phyloP scores from a whole-genome alignment of 2,329 filamentous ascomycete species.

The Chrysoporthe deuterocubensis region DNA sequence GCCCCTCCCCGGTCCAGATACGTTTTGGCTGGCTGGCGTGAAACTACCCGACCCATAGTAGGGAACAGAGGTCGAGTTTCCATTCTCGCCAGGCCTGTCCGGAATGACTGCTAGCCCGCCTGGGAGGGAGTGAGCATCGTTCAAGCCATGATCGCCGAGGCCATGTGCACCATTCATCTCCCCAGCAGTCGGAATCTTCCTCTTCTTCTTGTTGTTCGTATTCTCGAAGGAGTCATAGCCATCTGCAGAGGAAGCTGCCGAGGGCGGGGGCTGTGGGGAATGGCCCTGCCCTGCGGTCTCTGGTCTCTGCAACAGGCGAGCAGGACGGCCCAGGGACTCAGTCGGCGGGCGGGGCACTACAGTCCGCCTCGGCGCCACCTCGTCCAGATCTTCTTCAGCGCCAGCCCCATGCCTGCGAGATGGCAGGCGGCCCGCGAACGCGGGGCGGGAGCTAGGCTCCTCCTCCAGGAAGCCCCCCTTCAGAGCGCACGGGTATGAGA shows the following conservation, averaged over 20 bases:
- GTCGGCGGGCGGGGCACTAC: constrained; percentile 52
- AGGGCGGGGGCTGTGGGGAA: constrained; percentile 61
- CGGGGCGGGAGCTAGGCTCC: constrained; percentile 46
- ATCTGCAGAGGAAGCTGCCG: constrained; percentile 74
- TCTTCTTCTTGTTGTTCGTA: constrained; percentile 98
- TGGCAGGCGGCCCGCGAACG: constrained; percentile 39
- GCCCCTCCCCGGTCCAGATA: constrained; percentile 84
- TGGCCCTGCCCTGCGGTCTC: constrained; percentile 51
- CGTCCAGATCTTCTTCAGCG: constrained; percentile 66
- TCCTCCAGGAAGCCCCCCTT: constrained; percentile 43
- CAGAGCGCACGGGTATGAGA: constrained; percentile 70
- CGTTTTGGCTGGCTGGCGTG: constrained; percentile 65
- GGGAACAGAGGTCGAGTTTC: constrained; percentile 35
- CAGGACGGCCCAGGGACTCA: constrained; percentile 49
- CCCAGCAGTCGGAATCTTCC: constrained; percentile 92
- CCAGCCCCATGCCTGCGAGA: constrained; percentile 58
- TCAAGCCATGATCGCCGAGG: constrained; percentile 32
- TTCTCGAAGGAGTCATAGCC: constrained; percentile 98
- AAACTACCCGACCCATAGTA: constrained; percentile 54
- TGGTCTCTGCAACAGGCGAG: constrained; percentile 48
- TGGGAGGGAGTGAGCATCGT: constrained; percentile 38
- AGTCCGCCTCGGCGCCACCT: constrained; percentile 44
- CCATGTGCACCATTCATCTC: constrained; percentile 57
- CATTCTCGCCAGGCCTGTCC: constrained; percentile 22
- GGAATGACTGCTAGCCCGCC: constrained; percentile 39